Evolutionary conservation across 495 filamentous ascomycete species (phyloP).

Genomic region (Aspergillus bertholletiae): DNA sequence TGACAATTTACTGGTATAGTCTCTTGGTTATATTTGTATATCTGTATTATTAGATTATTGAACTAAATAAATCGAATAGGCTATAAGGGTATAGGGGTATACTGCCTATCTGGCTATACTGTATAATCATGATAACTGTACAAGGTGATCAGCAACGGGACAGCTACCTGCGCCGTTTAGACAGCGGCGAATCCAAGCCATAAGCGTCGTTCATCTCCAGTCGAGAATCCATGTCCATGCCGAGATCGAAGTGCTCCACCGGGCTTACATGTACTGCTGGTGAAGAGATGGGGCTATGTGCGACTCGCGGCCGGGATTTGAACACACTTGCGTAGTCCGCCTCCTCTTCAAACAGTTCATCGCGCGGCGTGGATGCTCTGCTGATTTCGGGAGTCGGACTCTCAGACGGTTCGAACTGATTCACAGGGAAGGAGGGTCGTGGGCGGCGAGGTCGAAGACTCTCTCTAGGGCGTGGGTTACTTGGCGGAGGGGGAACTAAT

Average conservation of each 20-base stretch:
- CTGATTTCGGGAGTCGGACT: conserved; percentile 27
- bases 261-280: conserved; percentile 47
- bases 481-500: conserved; percentile 35
- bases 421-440: conserved; percentile 56
- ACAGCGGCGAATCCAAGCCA: conserved; percentile 12
- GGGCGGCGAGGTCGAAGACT: conserved; percentile 26
- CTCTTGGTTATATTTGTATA: background rate
- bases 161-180: conserved; percentile 6
- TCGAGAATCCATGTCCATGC: conserved; percentile 7
- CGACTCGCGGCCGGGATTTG: conserved; percentile 76
- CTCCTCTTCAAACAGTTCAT: conserved; percentile 61
- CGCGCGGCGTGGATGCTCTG: conserved; percentile 47
- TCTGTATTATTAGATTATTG: no score
- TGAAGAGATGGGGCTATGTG: conserved; percentile 66
- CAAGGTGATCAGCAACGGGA: background rate
- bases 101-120: background rate
- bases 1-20: background rate
- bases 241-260: conserved; percentile 31
- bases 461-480: conserved; percentile 23
- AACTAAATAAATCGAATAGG: background rate
- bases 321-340: conserved; percentile 83
- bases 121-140: background rate
- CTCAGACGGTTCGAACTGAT: conserved; percentile 56
- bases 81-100: background rate
- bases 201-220: background rate